Base-by-base conservation (phyloP, 768 basidiomycete genomes). In the Kwoniella dendrophila region DNA sequence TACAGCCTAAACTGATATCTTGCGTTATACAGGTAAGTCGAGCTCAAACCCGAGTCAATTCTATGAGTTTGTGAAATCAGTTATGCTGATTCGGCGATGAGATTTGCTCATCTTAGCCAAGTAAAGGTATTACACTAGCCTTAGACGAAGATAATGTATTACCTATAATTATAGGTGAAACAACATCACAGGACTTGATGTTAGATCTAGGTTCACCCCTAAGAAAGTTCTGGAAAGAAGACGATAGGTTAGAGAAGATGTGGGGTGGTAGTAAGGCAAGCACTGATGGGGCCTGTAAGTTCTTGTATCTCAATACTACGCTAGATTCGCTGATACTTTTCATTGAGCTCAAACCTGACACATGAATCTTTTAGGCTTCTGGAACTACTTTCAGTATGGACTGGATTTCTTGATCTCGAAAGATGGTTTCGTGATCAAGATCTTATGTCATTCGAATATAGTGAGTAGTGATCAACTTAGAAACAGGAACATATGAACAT, bases 351-450 rank as follows among this genome's bases (percentile, higher is more conserved):
- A 3, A 36, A 36, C 20, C 29, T 53, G 50, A 26, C 22, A 24
- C 16, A 16, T 8, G 18, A 11, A 33, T 10, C 60, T 6, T 27
- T 1, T 47, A 76, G 72, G 63, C 50, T 76, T 76, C 43, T 73
- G 74, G 72, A 95, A 94, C 72, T 96, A 96, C 73, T 92, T 94
- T 68, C 89, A 92, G 68, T 86, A 92, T 71, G 92, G 92, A 1
- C 80, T 96, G 20, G 92, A 96, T 74, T 90, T 94, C 65, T 83
- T 94, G 29, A 83, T 96, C 18, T 24, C 87, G 85, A 32, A 49
- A 11, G 48, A 82, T 82, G 16, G 93, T 70, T 69, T 84, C 4
- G 89, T 94, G 20, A 85, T 83, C 74, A 96, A 96, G 83, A 88
- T 95, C 36, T 81, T 95, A 26, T 80, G 91, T 6, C 92, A 96